Conservation (phyloP, 768 basidiomycete species). For the Lactarius deliciosus region DNA sequence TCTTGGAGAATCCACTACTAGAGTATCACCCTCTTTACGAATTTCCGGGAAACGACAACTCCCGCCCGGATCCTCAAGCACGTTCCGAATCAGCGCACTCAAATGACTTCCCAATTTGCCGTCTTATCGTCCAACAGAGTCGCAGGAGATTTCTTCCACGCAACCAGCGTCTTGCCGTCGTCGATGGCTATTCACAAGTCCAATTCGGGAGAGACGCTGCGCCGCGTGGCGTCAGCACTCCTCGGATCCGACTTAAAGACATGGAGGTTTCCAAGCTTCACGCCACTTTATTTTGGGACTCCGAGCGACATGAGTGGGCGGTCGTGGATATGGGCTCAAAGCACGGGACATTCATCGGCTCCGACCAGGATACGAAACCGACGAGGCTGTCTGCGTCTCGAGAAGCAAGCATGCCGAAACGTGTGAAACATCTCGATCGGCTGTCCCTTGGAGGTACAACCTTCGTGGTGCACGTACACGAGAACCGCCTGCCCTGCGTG, state of each 20-base stretch:
- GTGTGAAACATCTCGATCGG: constrained; percentile 60
- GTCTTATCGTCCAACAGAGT: constrained; percentile 41
- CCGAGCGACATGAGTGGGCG: constrained; percentile 57
- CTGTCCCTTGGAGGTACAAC: constrained; percentile 69
- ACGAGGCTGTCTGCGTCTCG: constrained; percentile 56
- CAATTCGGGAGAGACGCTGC: constrained; percentile 74
- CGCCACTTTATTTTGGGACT: constrained; percentile 73
- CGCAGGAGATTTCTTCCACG: constrained; percentile 48
- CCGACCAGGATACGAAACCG: constrained; percentile 28
- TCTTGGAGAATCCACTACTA: constrained; percentile 7
- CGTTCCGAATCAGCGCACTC: constrained; percentile 11
- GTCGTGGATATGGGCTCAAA: constrained; percentile 84
- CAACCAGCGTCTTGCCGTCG: constrained; percentile 51
- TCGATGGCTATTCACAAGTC: constrained; percentile 62
- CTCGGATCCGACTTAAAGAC: constrained; percentile 75
- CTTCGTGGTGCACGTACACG: constrained; percentile 70
- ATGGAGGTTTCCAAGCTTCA: constrained; percentile 84
- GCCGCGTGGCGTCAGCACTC: constrained; percentile 48
- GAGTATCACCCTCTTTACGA: constrained; percentile 55
- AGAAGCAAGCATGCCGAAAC: constrained; percentile 65
- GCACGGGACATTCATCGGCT: constrained; percentile 71
- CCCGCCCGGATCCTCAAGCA: constrained; percentile 6
- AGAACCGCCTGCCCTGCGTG: constrained; percentile 56
- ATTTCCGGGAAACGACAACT: constrained; percentile 51
- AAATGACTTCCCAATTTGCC: constrained; percentile 33